phyloP scores from a whole-genome alignment of 306 rosid genomes.

The Vigna radiata region DNA sequence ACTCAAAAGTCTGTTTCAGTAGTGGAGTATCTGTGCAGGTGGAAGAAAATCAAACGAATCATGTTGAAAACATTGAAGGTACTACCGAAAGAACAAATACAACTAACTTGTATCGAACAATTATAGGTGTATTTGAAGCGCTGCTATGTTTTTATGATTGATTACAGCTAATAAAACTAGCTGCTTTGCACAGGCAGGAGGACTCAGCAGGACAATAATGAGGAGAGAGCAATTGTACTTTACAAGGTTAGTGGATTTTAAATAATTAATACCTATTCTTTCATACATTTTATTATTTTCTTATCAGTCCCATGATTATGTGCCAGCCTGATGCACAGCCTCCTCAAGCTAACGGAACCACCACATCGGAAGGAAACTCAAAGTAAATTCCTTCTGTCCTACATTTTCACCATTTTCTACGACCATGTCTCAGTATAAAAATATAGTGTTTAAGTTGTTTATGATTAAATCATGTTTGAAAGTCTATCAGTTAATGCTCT shows the following conservation, averaged over 20 bases:
- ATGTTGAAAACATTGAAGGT: constrained; percentile 72
- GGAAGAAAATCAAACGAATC: constrained; percentile 74
- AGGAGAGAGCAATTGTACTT: constrained; percentile 92
- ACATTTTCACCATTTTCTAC: constrained; percentile 6
- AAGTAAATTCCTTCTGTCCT: constrained; percentile 61
- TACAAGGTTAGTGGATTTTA: constrained; percentile 66
- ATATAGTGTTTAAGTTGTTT: constrained; percentile 14
- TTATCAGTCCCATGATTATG: constrained; percentile 43
- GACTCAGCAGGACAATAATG: constrained; percentile 62
- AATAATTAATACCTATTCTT: constrained; percentile 31
- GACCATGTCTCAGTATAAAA: constrained; percentile 29
- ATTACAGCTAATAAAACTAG: constrained; percentile 44
- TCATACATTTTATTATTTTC: constrained; percentile 11
- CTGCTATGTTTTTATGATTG: constrained; percentile 34
- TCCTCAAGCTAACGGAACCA: constrained; percentile 72
- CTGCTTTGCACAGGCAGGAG: constrained; percentile 62
- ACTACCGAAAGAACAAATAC: constrained; percentile 36
- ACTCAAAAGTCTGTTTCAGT: constrained; percentile 39
- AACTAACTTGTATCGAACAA: constrained; percentile 34
- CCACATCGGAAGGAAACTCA: constrained; percentile 73
- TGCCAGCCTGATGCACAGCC: constrained; percentile 76
- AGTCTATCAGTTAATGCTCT: neutral
- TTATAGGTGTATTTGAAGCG: constrained; percentile 4
- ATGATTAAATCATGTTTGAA: constrained; percentile 14
- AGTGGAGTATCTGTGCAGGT: constrained; percentile 59